A percentile compares a stretch with the other conserved stretches of the same genome.
These are phyloP conservation scores for Hymenoscyphus infarciens DNA, from an alignment of 2,329 filamentous ascomycete species.

Conservation along the genomic window DNA sequence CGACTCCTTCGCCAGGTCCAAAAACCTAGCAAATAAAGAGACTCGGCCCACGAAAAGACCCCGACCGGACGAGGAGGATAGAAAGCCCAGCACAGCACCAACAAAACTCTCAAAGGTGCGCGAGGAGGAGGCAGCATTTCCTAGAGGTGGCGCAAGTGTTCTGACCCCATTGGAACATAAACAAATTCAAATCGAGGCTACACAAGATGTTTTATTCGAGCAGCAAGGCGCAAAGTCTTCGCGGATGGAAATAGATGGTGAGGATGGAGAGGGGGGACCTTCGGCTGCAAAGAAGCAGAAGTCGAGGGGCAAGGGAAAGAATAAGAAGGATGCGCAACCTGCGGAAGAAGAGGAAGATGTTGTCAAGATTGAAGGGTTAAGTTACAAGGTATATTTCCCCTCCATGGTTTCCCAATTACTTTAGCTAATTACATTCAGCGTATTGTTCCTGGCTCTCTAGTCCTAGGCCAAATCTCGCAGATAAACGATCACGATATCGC, in stretches of 20 bases:
- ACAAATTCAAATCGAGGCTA: conserved; percentile 92
- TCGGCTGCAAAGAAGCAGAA: conserved; percentile 49
- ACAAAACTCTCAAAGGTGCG: conserved; percentile 45
- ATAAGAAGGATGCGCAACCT: conserved; percentile 49
- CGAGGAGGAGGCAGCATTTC: conserved; percentile 87
- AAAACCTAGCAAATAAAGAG: conserved; percentile 27
- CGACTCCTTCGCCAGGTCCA: conserved; percentile 34
- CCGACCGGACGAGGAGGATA: conserved; percentile 29
- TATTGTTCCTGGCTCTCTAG: conserved; percentile 77
- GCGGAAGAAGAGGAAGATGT: conserved; percentile 46
- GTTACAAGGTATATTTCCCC: conserved; percentile 67
- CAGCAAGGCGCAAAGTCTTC: conserved; percentile 58
- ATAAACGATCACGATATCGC: conserved; percentile 78
- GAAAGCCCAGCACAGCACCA: conserved; percentile 19
- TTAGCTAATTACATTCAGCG: conserved; percentile 53
- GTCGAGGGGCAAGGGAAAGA: conserved; percentile 48
- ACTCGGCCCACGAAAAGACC: conserved; percentile 31
- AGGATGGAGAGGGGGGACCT: conserved; percentile 24
- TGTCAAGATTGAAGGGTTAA: conserved; percentile 80
- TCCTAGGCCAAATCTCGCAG: conserved; percentile 80
- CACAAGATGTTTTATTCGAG: conserved; percentile 87
- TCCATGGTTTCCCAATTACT: conserved; percentile 4
- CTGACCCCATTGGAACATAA: conserved; percentile 93
- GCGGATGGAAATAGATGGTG: conserved; percentile 38
- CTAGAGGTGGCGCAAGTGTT: conserved; percentile 85